A percentile compares a stretch with the other conserved stretches of the same genome.
Conservation (phyloP, 2,329 filamentous ascomycete genomes). For the Talaromyces funiculosus region DNA sequence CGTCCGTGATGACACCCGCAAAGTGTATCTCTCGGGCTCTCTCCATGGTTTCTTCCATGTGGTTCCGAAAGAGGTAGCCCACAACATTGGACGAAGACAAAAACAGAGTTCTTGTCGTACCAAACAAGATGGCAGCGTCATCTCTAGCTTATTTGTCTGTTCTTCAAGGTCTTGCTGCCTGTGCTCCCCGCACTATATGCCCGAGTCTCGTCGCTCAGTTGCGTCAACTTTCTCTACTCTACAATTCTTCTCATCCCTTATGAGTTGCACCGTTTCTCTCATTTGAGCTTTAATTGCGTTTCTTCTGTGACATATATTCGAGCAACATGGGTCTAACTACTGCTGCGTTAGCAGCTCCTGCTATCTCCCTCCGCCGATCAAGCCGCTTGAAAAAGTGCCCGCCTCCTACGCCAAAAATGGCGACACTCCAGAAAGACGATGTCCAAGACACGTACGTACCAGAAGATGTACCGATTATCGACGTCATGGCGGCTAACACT, state of each 20-base stretch:
- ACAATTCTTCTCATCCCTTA: not conserved
- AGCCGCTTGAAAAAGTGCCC: slow-evolving; percentile 6
- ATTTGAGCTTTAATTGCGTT: not conserved
- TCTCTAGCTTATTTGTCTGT: not conserved
- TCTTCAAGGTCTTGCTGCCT: slow-evolving; percentile 4
- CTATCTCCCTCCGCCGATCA: slow-evolving; percentile 13
- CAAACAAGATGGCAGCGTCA: slow-evolving; percentile 6
- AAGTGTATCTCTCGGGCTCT: not conserved
- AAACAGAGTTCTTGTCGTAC: not conserved
- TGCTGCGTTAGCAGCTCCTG: slow-evolving; percentile 10
- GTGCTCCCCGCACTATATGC: not conserved
- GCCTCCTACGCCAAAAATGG: slow-evolving; percentile 30
- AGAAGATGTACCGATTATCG: not conserved
- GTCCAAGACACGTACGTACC: slow-evolving; percentile 55
- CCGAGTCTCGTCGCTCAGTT: not conserved
- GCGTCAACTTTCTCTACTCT: not conserved
- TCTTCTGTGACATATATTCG: not conserved
- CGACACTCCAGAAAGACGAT: slow-evolving; percentile 52
- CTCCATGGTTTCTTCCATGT: not conserved
- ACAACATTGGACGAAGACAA: not conserved
- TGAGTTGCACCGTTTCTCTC: not conserved
- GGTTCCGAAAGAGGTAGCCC: not conserved
- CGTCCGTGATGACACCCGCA: not conserved
- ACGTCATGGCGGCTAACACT: slow-evolving; percentile 10
- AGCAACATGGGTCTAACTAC: slow-evolving; percentile 11